Evolutionary conservation across 352 stramenopile species (phyloP).

Genomic region (Pythium periplocum): DNA sequence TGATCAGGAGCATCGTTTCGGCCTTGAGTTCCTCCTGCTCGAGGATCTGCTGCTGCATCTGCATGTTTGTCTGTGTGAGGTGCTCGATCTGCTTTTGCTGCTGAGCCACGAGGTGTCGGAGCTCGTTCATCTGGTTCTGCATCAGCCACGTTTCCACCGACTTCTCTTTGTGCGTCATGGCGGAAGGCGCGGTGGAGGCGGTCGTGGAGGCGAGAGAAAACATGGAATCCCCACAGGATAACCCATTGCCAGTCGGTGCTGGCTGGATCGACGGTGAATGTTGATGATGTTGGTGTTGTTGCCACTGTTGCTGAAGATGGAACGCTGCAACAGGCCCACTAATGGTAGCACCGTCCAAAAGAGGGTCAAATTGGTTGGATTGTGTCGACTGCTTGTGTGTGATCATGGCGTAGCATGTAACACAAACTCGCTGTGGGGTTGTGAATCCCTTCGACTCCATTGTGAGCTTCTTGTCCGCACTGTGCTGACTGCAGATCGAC

Average conservation of each 20-base stretch:
- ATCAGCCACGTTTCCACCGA: slow-evolving; percentile 20
- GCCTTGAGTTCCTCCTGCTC: slow-evolving; percentile 79
- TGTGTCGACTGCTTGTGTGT: slow-evolving; percentile 30
- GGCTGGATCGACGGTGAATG: background rate
- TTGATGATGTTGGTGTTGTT: slow-evolving; percentile 22
- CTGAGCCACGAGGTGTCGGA: slow-evolving; percentile 38
- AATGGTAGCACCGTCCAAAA: slow-evolving; percentile 12
- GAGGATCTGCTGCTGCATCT: slow-evolving; percentile 76
- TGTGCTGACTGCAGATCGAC: slow-evolving; percentile 79
- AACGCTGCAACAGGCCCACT: slow-evolving; percentile 25
- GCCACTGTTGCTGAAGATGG: slow-evolving; percentile 24
- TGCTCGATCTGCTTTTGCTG: slow-evolving; percentile 74
- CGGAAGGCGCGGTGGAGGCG: slow-evolving; percentile 5
- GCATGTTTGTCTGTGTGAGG: slow-evolving; percentile 66
- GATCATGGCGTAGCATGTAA: slow-evolving; percentile 72
- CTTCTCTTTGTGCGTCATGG: slow-evolving; percentile 8
- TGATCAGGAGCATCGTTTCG: slow-evolving; percentile 82
- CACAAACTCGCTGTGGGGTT: slow-evolving; percentile 70
- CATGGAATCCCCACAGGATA: background rate
- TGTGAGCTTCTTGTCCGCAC: slow-evolving; percentile 71
- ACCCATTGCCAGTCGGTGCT: too few species aligned
- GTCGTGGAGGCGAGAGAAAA: slow-evolving; percentile 7
- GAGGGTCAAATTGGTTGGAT: slow-evolving; percentile 20
- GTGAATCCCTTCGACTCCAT: slow-evolving; percentile 71
- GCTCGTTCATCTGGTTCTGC: slow-evolving; percentile 40